These are phyloP conservation scores for Geosmithia morbida DNA, from an alignment of 2,329 filamentous ascomycete species.

Conservation along the genomic window DNA sequence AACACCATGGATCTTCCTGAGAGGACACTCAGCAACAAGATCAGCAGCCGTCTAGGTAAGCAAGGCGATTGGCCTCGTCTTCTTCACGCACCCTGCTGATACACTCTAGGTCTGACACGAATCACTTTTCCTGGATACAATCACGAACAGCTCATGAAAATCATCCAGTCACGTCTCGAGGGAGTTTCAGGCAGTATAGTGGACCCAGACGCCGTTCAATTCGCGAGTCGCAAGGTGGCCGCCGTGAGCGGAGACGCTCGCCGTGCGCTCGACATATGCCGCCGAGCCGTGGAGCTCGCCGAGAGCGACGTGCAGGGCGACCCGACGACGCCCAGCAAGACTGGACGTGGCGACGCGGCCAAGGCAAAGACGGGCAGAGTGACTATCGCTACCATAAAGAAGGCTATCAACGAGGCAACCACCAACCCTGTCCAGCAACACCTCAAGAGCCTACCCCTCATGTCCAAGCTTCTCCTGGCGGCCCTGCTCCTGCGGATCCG, in stretches of 20 bases:
- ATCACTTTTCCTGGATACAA: conserved; percentile 97
- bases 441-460: conserved; percentile 66
- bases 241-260: conserved; percentile 91
- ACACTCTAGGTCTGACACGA: conserved; percentile 52
- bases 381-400: conserved; percentile 84
- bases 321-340: conserved; percentile 49
- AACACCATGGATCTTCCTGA: conserved; percentile 99
- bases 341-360: conserved; percentile 8
- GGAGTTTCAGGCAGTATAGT: conserved; percentile 83
- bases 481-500: conserved; percentile 67
- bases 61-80: conserved; percentile 4
- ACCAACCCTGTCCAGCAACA: conserved; percentile 85
- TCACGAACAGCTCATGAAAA: conserved; percentile 92
- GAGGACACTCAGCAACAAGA: conserved; percentile 93
- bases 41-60: conserved; percentile 68
- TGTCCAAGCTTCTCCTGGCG: conserved; percentile 73
- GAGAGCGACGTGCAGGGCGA: conserved; percentile 50
- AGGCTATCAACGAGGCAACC: conserved; percentile 89
- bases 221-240: conserved; percentile 90
- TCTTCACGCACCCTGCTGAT: neutral
- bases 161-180: conserved; percentile 86
- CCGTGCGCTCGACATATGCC: conserved; percentile 86
- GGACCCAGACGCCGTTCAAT: conserved; percentile 85
- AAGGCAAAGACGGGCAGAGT: conserved; percentile 38
- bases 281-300: conserved; percentile 86